Conservation (phyloP, 768 basidiomycete species). For the Russula lepida region DNA sequence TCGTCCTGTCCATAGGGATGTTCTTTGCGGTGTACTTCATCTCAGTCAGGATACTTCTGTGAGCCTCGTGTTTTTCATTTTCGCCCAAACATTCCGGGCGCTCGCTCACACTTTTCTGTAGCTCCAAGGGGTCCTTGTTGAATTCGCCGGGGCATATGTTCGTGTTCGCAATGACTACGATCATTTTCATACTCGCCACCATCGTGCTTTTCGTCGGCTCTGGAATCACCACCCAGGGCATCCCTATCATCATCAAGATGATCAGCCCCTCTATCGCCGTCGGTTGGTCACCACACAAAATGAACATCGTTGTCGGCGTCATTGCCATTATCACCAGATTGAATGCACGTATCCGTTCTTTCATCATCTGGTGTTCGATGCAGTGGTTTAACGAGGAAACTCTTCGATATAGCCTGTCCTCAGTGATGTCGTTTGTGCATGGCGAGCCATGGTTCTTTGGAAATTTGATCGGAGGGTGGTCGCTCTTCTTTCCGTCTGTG, state of each 20-base stretch:
- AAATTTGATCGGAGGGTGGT: conserved; percentile 11
- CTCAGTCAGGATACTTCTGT: conserved; percentile 14
- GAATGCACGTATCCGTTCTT: conserved; percentile 1
- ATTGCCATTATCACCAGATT: not conserved
- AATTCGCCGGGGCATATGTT: conserved; percentile 8
- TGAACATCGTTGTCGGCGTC: not conserved
- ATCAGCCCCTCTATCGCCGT: not conserved
- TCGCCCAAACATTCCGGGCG: not conserved
- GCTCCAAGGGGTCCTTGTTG: conserved; percentile 6
- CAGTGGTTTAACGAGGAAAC: not conserved
- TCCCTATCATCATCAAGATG: conserved; percentile 2
- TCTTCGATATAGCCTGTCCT: conserved; percentile 2
- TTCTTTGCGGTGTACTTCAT: conserved; percentile 8
- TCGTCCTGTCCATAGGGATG: not conserved
- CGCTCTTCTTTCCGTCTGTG: not conserved
- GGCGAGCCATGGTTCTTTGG: conserved; percentile 13
- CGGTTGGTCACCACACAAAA: conserved; percentile 10
- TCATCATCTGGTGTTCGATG: not conserved
- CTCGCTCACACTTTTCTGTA: not conserved
- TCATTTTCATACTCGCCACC: conserved; percentile 14
- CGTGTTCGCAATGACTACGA: not conserved
- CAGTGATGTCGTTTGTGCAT: conserved; percentile 16
- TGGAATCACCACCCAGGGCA: not conserved
- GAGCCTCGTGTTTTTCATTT: not conserved
- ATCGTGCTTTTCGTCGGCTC: not conserved